phyloP scores from a whole-genome alignment of 2,329 filamentous ascomycete genomes.

The Calonectria henricotiae region DNA sequence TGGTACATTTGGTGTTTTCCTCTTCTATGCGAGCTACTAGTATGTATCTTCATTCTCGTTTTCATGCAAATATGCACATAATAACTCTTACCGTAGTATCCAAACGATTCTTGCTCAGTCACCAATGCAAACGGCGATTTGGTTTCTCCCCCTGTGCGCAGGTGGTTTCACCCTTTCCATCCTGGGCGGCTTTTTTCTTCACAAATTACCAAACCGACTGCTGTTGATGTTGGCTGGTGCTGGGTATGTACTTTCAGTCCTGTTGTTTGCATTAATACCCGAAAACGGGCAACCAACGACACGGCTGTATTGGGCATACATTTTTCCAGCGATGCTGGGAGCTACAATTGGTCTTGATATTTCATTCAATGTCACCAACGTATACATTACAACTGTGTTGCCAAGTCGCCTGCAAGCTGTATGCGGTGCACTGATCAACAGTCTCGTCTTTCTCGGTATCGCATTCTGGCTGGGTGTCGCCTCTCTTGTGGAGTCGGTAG shows the following conservation, averaged over 20 bases:
- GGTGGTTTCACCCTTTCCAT: constrained; percentile 26
- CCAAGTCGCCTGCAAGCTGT: constrained; percentile 16
- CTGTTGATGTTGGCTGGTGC: constrained; percentile 20
- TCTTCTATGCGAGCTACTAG: constrained; percentile 28
- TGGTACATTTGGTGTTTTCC: constrained; percentile 29
- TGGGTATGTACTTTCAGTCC: background rate
- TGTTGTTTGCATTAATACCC: constrained; percentile 26
- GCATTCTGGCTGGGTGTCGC: constrained; percentile 21
- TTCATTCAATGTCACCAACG: constrained; percentile 75
- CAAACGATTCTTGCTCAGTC: background rate
- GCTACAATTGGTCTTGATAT: constrained; percentile 77
- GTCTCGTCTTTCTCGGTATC: constrained; percentile 25
- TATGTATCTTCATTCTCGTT: background rate
- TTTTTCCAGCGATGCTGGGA: constrained; percentile 73
- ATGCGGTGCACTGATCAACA: constrained; percentile 26
- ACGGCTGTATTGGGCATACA: constrained; percentile 74
- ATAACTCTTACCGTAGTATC: background rate
- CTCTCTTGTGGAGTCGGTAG: background rate
- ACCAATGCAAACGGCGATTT: constrained; percentile 12
- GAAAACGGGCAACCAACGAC: background rate
- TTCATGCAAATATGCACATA: background rate
- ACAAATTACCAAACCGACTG: constrained; percentile 14
- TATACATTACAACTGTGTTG: constrained; percentile 53
- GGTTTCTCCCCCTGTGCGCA: constrained; percentile 26
- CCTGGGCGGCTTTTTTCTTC: constrained; percentile 27